A percentile compares a stretch with the other conserved stretches of the same genome.
Evolutionary conservation across 129 eudicot species (phyloP).

Genomic region (Calendula officinalis): DNA sequence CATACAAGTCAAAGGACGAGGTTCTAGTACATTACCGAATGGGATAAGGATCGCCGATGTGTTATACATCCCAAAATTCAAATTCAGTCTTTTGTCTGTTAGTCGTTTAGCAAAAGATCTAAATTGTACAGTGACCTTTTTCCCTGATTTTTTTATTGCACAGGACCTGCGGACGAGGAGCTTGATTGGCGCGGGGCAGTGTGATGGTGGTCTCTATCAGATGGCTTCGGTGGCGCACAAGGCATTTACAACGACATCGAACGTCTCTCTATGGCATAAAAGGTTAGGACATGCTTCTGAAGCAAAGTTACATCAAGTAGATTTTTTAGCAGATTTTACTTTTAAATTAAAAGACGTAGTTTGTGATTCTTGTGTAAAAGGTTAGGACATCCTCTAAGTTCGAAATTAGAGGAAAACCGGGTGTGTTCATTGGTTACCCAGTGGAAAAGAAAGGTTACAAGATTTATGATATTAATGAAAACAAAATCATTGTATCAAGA

Average conservation of each 20-base stretch:
- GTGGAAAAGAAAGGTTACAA: background rate
- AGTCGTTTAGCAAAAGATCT: too few relatives aligned
- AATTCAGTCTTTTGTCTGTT: too few relatives aligned
- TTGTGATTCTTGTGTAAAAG: background rate
- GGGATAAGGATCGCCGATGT: background rate
- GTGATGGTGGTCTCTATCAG: background rate
- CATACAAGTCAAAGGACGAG: background rate
- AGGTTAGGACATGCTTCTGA: background rate
- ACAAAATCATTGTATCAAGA: background rate
- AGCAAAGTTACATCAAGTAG: background rate
- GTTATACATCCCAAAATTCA: background rate
- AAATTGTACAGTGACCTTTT: too few relatives aligned
- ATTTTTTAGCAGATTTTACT: too few relatives aligned
- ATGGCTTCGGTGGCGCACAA: background rate
- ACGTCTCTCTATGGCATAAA: background rate
- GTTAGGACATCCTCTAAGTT: too few relatives aligned
- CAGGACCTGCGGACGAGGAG: background rate
- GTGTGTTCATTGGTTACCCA: background rate
- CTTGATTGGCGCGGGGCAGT: background rate
- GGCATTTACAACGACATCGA: too few relatives aligned
- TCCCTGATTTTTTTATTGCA: too few relatives aligned
- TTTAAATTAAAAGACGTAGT: too few relatives aligned
- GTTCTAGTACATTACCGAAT: background rate
- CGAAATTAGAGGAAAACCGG: background rate
- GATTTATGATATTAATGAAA: background rate